These are phyloP conservation scores for Aureobasidium sp. DNA, from an alignment of 2,329 filamentous ascomycete species.

Conservation along the genomic window DNA sequence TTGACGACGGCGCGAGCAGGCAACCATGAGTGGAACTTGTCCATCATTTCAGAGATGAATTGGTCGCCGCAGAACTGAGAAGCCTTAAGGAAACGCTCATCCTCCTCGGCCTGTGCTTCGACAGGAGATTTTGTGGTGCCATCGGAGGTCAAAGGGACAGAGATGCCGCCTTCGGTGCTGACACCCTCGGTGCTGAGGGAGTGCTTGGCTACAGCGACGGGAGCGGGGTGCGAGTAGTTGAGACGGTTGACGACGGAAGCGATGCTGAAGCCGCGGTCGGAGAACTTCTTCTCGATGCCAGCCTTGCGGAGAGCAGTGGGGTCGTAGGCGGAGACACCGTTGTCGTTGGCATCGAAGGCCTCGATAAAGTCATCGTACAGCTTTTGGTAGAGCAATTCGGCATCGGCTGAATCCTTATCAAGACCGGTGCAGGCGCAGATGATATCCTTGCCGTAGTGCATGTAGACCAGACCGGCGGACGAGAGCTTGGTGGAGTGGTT, in stretches of 20 bases:
- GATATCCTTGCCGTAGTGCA: conserved; percentile 86
- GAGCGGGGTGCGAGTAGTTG: conserved; percentile 51
- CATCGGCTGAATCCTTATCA: conserved; percentile 54
- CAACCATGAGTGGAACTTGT: conserved; percentile 70
- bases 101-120: conserved; percentile 60
- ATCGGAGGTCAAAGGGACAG: neutral
- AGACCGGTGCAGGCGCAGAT: conserved; percentile 59
- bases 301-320: conserved; percentile 58
- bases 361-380: conserved; percentile 91
- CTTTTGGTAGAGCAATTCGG: conserved; percentile 73
- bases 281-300: conserved; percentile 73
- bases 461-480: conserved; percentile 86
- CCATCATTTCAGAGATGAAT: conserved; percentile 72
- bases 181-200: conserved; percentile 12
- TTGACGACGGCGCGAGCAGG: conserved; percentile 76
- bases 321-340: conserved; percentile 81
- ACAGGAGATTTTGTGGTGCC: conserved; percentile 26
- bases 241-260: conserved; percentile 80
- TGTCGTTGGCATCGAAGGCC: conserved; percentile 95
- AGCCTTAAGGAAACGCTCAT: conserved; percentile 68
- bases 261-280: conserved; percentile 72
- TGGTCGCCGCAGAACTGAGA: conserved; percentile 81
- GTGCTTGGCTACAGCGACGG: conserved; percentile 23
- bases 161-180: conserved; percentile 7
- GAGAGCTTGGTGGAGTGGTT: conserved; percentile 79